Base-by-base conservation (phyloP, 768 basidiomycete species). In the Xerocomellus chrysenteron region DNA sequence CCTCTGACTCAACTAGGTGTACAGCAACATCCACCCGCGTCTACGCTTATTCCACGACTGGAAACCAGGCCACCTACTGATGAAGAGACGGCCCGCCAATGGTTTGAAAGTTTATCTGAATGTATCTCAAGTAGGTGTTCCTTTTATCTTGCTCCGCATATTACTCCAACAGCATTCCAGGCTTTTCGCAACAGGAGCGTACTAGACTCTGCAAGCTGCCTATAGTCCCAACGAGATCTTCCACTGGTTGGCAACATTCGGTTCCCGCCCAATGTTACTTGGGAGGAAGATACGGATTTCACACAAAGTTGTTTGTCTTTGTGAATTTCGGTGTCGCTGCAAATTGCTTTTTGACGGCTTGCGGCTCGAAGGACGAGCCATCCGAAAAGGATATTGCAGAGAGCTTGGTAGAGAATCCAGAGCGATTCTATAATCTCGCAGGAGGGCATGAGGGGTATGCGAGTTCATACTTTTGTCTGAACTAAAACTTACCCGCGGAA, bases 321-420 rank as follows among this genome's bases (percentile, higher is more conserved):
- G 84, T 97, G 47, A 85, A 95, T 68, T 95, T 94, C 68, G 94
- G 93, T 1, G 64, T 77, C 2, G 73, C 77, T 9, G 94, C 88
- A 36, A 94, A 93, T 63, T 75, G 79, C 4, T 97, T 98, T 71
- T 75, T 98, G 42, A 81, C 79, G 48, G 86, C 88, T 9, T 91
- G 92, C 60, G 94, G 94, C 4, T 89, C 93, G 17, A 87, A 84
- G 64, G 83, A 82, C 33, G 90, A 92, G 64, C 94, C 94, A 1
- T 90, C 83, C 42, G 82, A 91, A 4, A 86, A 91, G 55, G 92
- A 93, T 70, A 78, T 92, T 42, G 85, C 84, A 0, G 78, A 79
- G 48, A 86, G 83, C 52, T 70, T 93, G 30, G 66, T 94, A 14
- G 76, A 76, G 2, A 77, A 92, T 68, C 88, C 91, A 10, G 73